Conservation (phyloP, 2,329 filamentous ascomycete genomes). For the Hirsutella rhossiliensis region DNA sequence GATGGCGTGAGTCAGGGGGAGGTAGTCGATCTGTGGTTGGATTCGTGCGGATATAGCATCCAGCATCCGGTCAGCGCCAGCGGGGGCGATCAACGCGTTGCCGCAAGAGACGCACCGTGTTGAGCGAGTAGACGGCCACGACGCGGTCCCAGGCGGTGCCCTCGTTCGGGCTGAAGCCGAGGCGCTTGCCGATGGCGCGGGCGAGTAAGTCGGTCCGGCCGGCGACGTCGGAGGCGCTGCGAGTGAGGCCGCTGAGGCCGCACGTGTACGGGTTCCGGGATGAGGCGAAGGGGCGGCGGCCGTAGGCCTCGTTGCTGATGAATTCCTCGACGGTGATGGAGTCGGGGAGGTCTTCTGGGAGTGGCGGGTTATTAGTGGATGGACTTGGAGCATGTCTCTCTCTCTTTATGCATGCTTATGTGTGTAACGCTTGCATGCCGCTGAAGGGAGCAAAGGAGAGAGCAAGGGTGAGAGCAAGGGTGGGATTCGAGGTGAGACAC, state of each 20-base stretch:
- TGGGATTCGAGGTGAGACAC: background rate
- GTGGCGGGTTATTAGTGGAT: too few relatives aligned
- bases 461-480: background rate
- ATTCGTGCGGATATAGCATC: too few relatives aligned
- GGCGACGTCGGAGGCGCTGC: constrained; percentile 49
- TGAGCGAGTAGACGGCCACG: constrained; percentile 63
- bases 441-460: constrained; percentile 2
- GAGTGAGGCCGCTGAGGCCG: constrained; percentile 58
- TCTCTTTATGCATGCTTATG: too few relatives aligned
- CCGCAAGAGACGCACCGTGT: constrained; percentile 45
- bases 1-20: constrained; percentile 60
- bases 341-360: constrained; percentile 61
- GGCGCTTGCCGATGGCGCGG: constrained; percentile 54
- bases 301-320: constrained; percentile 60
- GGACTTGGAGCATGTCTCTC: too few relatives aligned
- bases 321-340: constrained; percentile 65
- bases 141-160: constrained; percentile 77
- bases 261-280: constrained; percentile 66
- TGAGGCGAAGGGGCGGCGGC: constrained; percentile 48
- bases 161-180: constrained; percentile 57
- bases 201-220: constrained; percentile 56
- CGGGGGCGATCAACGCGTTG: background rate
- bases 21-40: constrained; percentile 64
- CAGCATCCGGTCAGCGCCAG: background rate
- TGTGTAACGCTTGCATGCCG: too few relatives aligned